Evolutionary conservation across 2,329 filamentous ascomycete genomes (phyloP), one percentile per base, ranked within the genome.

Genomic region (Exophiala calicioides): DNA sequence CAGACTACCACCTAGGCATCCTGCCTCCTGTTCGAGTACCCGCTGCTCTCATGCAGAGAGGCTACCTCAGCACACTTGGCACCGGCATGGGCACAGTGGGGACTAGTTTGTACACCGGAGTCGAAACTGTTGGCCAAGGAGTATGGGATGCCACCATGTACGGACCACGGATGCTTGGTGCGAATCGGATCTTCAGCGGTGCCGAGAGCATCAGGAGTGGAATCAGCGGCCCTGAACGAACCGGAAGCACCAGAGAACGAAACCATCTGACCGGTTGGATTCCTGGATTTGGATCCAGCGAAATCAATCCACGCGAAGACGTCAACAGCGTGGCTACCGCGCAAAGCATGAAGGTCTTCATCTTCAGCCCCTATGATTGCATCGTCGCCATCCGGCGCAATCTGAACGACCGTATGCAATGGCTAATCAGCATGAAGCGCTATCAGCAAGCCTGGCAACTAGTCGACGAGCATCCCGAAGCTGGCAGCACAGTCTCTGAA

Each of bases 321-420:
- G 53, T 69, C 2, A 74, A 77, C 55, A 75, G 73, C 35, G 71
- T 78, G 55, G 70, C 71, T 13, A 67, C 71, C 4, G 75, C 76
- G 7, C 72, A 77, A 27, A 83, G 84, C 5, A 74, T 84, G 56
- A 87, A 97, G 61, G 86, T 98, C 12, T 96, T 96, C 64, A 88
- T 98, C 30, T 90, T 95, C 61, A 96, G 90, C 59, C 93, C 93
- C 0, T 98, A 94, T 62, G 93, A 98, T 67, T 97, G 90, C 60
- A 85, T 97, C n/a, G 73, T 96, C 44, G 88, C 89, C 1, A 88
- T 93, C 2, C 90, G 90, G 63, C 79, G 93, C 57, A 90, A 95
- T 61, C 75, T 95, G 12, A 75, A 82, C 3, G 93, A 98, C 67
- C 90, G 95, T 61, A 72, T 97, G 16, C 73, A 77, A 5, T 98